Conservation (phyloP, 169 alveolate genomes). For the Plasmodium cynomolgi region DNA sequence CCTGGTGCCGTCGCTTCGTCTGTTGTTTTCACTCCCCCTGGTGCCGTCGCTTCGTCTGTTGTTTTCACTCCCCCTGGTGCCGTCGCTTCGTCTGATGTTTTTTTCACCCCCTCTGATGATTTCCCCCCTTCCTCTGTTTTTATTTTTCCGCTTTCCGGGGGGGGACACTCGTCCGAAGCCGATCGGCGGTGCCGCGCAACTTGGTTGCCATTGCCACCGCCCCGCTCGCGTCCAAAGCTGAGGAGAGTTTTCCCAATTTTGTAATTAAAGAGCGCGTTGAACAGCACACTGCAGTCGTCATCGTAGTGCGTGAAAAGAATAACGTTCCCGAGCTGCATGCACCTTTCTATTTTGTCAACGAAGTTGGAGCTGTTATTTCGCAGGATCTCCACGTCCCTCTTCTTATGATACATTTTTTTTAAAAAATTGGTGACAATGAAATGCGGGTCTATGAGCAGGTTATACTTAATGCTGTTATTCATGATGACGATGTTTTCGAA, state of each 20-base stretch:
- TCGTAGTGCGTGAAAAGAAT: slow-evolving; percentile 66
- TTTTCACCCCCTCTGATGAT: not conserved
- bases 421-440: slow-evolving; percentile 65
- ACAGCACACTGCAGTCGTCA: slow-evolving; percentile 41
- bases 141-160: not conserved
- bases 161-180: not conserved
- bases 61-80: not conserved
- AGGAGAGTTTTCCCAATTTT: slow-evolving; percentile 32
- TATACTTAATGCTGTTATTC: slow-evolving; percentile 68
- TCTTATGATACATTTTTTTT: slow-evolving; percentile 52
- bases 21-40: not conserved
- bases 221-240: not conserved
- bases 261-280: slow-evolving; percentile 45
- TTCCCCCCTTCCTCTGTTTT: not conserved
- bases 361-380: slow-evolving; percentile 64
- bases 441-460: slow-evolving; percentile 71
- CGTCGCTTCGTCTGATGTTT: not conserved
- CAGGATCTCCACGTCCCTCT: slow-evolving; percentile 57
- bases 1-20: not conserved
- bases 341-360: slow-evolving; percentile 58
- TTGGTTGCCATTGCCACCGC: not conserved
- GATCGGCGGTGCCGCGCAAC: not conserved
- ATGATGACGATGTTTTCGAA: slow-evolving; percentile 68
- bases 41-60: not conserved
- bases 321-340: slow-evolving; percentile 58